phyloP scores from a whole-genome alignment of 495 filamentous ascomycete species.

The Lindgomyces ingoldianus region DNA sequence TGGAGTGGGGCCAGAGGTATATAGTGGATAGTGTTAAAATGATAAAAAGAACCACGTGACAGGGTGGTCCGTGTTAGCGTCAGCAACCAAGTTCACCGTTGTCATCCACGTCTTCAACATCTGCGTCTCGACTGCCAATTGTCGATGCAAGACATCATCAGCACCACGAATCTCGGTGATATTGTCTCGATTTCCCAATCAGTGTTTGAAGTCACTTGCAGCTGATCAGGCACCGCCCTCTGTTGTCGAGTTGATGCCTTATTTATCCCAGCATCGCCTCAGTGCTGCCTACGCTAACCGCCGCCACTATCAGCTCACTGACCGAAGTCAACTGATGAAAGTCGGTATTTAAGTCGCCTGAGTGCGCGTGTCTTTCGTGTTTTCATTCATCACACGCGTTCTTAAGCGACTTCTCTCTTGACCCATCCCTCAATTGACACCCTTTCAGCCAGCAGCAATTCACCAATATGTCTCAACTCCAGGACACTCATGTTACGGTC shows the following conservation, averaged over 20 bases:
- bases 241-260: constrained; percentile 4
- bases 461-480: constrained; percentile 11
- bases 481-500: neutral
- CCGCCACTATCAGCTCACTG: neutral
- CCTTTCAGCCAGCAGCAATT: neutral
- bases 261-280: constrained; percentile 15
- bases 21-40: too few relatives aligned
- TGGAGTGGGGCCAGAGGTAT: too few relatives aligned
- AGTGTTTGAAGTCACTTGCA: neutral
- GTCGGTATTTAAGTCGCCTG: constrained; percentile 29
- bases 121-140: neutral
- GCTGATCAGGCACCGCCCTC: constrained; percentile 4
- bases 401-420: neutral
- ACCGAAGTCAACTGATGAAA: neutral
- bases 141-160: neutral
- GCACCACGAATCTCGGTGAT: neutral
- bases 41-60: neutral
- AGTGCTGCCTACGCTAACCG: constrained; percentile 27
- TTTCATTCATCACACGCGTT: constrained; percentile 12
- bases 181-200: neutral
- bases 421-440: neutral
- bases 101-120: neutral
- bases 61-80: neutral
- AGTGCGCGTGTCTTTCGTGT: constrained; percentile 27
- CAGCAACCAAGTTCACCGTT: neutral